Base-by-base conservation (phyloP, 2,329 filamentous ascomycete species). In the Aureobasidium musti region DNA sequence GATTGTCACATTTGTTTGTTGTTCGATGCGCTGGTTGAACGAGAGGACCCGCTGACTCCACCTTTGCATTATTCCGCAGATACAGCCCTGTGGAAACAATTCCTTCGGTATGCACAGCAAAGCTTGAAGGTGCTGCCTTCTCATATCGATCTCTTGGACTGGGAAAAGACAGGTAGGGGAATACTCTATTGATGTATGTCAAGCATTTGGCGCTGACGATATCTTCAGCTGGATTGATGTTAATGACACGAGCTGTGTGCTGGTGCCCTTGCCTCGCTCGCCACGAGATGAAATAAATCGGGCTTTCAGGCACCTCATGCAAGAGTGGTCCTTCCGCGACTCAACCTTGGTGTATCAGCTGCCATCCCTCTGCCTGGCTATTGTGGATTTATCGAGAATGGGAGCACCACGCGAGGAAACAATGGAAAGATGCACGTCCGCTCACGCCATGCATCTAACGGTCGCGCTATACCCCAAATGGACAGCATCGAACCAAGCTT, bases 91-190 rank as follows among this genome's bases (percentile, higher is more conserved):
- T 63, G 45, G 30, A 63, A 26, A 50, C 4, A 14, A 37, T 21
- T 61, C 10, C 30, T 30, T 61, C 41, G 10, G 5, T 33, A 61
- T 61, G 41, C 41, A 49, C 57, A 37, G n/a, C 21, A 49, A 49
- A 37, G n/a, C 57, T 47, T 49, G 17, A 37, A 37, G n/a, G 19
- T 26, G 14, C 23, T n/a, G 43, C 17, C 8, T 49, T 26, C 26
- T 19, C 50, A 52, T 19, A 21, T 26, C 5, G 11, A 49, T 61
- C n/a, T 61, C 57, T 61, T 61, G 57, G 41, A 35, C 30, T 2
- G 11, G 53, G 3, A 19, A 47, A 28, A 14, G 17, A 47, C 13
- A 5, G 5, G 26, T 6, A 21, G 28, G 23, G 10, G 1, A 30
- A 11, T 5, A 28, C n/a, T 11, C 30, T n/a, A 10, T 7, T n/a